Conservation (phyloP, 1,284 basidiomycete genomes). For the Fomitopsis pinicola region DNA sequence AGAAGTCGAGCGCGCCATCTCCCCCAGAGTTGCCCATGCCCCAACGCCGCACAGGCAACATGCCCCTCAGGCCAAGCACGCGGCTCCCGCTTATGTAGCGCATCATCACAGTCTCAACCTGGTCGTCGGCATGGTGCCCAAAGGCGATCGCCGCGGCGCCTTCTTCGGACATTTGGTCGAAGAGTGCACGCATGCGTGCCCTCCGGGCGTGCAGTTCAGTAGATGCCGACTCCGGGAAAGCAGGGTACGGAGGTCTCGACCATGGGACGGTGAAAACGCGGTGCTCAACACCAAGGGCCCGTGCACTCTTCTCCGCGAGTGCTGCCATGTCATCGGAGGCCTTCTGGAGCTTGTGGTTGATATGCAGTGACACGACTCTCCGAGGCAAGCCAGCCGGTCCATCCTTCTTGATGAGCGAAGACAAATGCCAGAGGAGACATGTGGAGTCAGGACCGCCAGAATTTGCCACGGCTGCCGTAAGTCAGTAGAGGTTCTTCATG, state of each 20-base stretch:
- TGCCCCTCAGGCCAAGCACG: slow-evolving; percentile 55
- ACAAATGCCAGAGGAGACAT: slow-evolving; percentile 66
- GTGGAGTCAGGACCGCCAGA: slow-evolving; percentile 80
- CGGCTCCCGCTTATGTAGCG: slow-evolving; percentile 55
- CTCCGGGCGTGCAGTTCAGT: slow-evolving; percentile 51
- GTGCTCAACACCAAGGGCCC: slow-evolving; percentile 42
- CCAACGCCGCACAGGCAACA: slow-evolving; percentile 61
- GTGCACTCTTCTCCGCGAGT: slow-evolving; percentile 40
- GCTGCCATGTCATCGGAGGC: slow-evolving; percentile 52
- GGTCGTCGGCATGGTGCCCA: slow-evolving; percentile 76
- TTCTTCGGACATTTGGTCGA: slow-evolving; percentile 40
- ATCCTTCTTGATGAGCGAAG: slow-evolving; percentile 10
- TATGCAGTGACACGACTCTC: slow-evolving; percentile 52
- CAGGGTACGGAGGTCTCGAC: slow-evolving; percentile 48
- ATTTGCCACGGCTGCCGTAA: slow-evolving; percentile 56
- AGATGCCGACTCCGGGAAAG: slow-evolving; percentile 32
- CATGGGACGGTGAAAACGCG: slow-evolving; percentile 48
- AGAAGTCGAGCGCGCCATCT: slow-evolving; percentile 4
- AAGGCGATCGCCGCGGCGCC: slow-evolving; percentile 47
- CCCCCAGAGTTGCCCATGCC: slow-evolving; percentile 57
- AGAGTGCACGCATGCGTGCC: slow-evolving; percentile 54
- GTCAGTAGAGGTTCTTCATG: neutral
- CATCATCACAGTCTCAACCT: slow-evolving; percentile 74
- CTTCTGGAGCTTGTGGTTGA: slow-evolving; percentile 64
- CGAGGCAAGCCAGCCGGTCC: slow-evolving; percentile 14